Evolutionary conservation across 495 filamentous ascomycete genomes (phyloP).

Genomic region (Penicillium taxi): DNA sequence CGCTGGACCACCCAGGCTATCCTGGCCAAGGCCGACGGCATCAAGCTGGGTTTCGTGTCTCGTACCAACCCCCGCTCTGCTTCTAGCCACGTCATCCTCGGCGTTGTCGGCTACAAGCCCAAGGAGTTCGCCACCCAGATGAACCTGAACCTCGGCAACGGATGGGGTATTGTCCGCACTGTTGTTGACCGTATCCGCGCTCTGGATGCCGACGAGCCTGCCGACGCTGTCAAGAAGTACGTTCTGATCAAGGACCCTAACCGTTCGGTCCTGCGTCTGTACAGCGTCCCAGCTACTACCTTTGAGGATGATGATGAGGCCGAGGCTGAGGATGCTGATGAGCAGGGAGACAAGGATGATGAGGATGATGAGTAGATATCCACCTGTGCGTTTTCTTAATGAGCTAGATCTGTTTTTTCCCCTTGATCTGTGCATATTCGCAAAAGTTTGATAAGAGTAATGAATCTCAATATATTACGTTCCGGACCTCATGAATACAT

Average conservation of each 20-base stretch:
- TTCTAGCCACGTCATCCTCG: constrained; percentile 86
- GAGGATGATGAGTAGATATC: constrained; percentile 30
- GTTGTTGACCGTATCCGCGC: constrained; percentile 75
- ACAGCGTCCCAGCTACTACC: constrained; percentile 78
- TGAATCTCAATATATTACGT: constrained; percentile 2
- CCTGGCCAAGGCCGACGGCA: constrained; percentile 86
- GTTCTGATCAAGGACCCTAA: constrained; percentile 84
- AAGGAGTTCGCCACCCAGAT: constrained; percentile 95
- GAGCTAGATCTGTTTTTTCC: constrained; percentile 7
- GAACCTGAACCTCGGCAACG: constrained; percentile 92
- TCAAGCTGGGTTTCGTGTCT: constrained; percentile 99
- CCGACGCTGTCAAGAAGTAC: constrained; percentile 56
- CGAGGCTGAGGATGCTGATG: constrained; percentile 39
- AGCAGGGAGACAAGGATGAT: no score
- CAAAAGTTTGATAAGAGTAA: constrained; percentile 20
- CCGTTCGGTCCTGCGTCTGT: constrained; percentile 84
- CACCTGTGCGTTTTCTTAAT: constrained; percentile 11
- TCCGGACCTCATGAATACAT: no score
- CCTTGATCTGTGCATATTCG: constrained; percentile 13
- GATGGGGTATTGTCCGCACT: constrained; percentile 97
- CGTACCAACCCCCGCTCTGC: constrained; percentile 83
- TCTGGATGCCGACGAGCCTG: constrained; percentile 60
- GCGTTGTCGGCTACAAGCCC: constrained; percentile 94
- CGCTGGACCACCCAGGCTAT: constrained; percentile 95
- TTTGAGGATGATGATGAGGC: constrained; percentile 71